Conservation (phyloP, 73 alveolate genomes). For the Symbiodinium pilosum region DNA sequence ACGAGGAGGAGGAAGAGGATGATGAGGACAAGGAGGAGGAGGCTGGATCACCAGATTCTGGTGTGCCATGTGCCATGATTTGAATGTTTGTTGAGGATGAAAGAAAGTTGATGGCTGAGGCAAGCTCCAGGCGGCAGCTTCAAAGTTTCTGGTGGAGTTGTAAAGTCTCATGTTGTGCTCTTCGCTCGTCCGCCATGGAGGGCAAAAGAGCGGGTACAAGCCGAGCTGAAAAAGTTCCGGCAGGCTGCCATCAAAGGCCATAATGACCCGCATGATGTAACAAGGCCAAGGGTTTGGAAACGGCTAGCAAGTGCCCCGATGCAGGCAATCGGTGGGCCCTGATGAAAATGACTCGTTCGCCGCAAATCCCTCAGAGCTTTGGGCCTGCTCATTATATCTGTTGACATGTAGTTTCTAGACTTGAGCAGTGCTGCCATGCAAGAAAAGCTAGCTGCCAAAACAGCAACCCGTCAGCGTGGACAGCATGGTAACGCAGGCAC, state of each 20-base stretch:
- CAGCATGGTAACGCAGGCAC: constrained; percentile 72
- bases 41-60: background rate
- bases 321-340: constrained; percentile 80
- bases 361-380: background rate
- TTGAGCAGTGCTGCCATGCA: too few relatives aligned
- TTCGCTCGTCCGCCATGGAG: background rate
- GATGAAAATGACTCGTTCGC: constrained; percentile 91
- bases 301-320: too few relatives aligned
- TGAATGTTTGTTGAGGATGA: constrained; percentile 32
- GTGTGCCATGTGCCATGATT: background rate
- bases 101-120: constrained; percentile 80
- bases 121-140: constrained; percentile 52
- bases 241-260: constrained; percentile 84
- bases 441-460: too few relatives aligned
- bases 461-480: too few relatives aligned
- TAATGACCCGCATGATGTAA: too few relatives aligned
- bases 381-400: background rate
- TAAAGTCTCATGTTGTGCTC: too few relatives aligned
- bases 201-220: constrained; percentile 91
- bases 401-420: too few relatives aligned
- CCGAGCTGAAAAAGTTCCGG: constrained; percentile 81
- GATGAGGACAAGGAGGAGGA: constrained; percentile 55
- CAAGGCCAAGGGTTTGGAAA: too few relatives aligned
- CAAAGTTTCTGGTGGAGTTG: too few relatives aligned
- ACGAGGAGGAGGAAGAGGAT: constrained; percentile 48